Base-by-base conservation (phyloP, 192 early-diverging fungal genomes). In the Coemansia sp. region DNA sequence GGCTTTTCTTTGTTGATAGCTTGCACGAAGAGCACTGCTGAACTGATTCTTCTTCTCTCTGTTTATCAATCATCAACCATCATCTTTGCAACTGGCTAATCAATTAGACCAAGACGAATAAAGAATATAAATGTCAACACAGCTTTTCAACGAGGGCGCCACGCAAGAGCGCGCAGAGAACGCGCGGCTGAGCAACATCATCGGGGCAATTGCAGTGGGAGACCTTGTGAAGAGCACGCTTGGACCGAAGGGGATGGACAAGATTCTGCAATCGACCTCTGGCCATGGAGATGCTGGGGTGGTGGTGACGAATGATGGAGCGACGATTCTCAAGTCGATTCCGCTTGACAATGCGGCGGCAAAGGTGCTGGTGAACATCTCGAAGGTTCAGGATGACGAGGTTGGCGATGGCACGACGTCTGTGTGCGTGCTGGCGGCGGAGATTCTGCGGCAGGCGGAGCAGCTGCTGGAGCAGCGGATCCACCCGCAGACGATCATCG, bases 321-420 rank as follows among this genome's bases (percentile, higher is more conserved):
- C 97, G 9, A 99, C 97, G n/a, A 99, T 99, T 75, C 86, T 99
- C 58, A 98, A 98, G 69, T 94, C 91, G 20, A 97, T 99, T 69
- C 92, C 93, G 17, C 87, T 99, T 19, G 97, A 99, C 79, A 98
- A 99, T 74, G 93, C 97, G 5, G 97, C 97, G 25, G 97, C 96
- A 70, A 98, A 98, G 79, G 93, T 99, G 37, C 84, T 98, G 48
- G 95, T 98, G 69, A 97, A 97, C 87, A 94, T 98, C 67, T 97
- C 96, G 54, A 99, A 99, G 82, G 96, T 98, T 48, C 97, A 99
- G 84, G 97, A 99, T 85, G 95, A 99, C 78, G 97, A 99, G 84
- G 96, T 99, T 22, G 97, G 97, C 44, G 97, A 99, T 83, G 97
- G 97, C 54, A 99, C 97, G n/a, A 99, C 97, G 38, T 97, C 96